Percentiles rank a stretch among this genome's conserved stretches.
These are phyloP conservation scores for Panicum miliaceum DNA, from an alignment of 176 grass and related monocot genomes.

Conservation along the genomic window DNA sequence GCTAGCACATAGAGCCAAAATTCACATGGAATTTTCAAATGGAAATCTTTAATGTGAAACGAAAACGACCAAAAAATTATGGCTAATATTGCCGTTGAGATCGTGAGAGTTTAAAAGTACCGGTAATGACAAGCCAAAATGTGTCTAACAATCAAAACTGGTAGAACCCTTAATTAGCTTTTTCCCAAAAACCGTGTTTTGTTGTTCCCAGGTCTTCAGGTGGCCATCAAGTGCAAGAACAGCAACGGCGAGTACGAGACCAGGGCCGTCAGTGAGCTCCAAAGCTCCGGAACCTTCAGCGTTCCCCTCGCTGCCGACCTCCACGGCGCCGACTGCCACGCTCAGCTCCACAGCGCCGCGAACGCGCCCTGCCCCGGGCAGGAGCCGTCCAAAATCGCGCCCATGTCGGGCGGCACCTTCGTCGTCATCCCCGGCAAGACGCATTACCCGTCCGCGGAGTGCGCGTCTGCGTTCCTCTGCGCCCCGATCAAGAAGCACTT, in stretches of 20 bases:
- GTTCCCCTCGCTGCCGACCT: constrained; percentile 6
- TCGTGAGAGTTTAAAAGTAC: neutral
- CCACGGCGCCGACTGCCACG: constrained; percentile 31
- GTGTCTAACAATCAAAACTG: neutral
- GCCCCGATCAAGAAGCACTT: constrained; percentile 33
- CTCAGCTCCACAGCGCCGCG: constrained; percentile 23
- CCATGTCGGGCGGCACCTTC: neutral
- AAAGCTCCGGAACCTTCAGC: neutral
- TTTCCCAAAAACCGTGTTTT: neutral
- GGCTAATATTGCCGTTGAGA: neutral
- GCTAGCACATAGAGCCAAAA: neutral
- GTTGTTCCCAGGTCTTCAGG: constrained; percentile 16
- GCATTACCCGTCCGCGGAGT: neutral
- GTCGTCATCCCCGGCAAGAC: constrained; percentile 30
- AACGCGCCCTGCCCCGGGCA: constrained; percentile 25
- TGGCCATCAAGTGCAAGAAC: constrained; percentile 48
- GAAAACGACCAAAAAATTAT: neutral
- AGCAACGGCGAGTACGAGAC: constrained; percentile 27
- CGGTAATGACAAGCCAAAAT: neutral
- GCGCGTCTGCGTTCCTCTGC: neutral
- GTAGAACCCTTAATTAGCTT: neutral
- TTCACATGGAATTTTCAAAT: neutral
- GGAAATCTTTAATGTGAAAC: too few relatives aligned
- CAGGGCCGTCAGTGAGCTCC: constrained; percentile 13
- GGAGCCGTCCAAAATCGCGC: constrained; percentile 31